A percentile compares a stretch with the other conserved stretches of the same genome.
Evolutionary conservation across 257 asterid species (phyloP).

Genomic region (Solanum sparsipilum): DNA sequence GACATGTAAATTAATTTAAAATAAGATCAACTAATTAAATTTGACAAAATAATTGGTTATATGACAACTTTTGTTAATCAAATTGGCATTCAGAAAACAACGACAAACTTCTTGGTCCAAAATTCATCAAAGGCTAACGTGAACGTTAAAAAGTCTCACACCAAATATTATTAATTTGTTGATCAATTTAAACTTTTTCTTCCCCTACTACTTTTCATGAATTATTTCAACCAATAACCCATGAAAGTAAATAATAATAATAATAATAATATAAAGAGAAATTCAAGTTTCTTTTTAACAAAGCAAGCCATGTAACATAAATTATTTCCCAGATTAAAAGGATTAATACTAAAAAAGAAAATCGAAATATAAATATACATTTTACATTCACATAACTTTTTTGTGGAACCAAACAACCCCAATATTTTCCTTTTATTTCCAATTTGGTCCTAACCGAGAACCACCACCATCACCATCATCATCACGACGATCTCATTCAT

Average conservation of each 20-base stretch:
- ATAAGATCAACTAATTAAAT: background rate
- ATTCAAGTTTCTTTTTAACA: background rate
- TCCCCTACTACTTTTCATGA: no score
- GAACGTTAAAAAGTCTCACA: no score
- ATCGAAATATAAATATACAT: background rate
- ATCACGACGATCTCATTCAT: no score
- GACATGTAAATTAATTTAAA: no score
- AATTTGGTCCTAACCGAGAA: background rate
- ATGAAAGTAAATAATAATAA: background rate
- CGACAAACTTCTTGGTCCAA: no score
- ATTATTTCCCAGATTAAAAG: background rate
- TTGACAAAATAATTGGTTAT: no score
- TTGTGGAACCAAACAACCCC: background rate
- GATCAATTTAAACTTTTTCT: no score
- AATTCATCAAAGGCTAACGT: no score
- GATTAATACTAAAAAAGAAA: background rate
- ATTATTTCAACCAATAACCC: background rate
- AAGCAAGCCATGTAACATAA: background rate
- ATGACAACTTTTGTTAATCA: background rate
- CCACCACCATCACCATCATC: background rate
- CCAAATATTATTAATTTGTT: no score
- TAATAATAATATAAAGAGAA: background rate
- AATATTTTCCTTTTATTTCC: background rate
- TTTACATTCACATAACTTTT: background rate
- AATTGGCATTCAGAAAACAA: no score